Base-by-base conservation (phyloP, 805 yeast species). In the Kluyveromyces siamensis region DNA sequence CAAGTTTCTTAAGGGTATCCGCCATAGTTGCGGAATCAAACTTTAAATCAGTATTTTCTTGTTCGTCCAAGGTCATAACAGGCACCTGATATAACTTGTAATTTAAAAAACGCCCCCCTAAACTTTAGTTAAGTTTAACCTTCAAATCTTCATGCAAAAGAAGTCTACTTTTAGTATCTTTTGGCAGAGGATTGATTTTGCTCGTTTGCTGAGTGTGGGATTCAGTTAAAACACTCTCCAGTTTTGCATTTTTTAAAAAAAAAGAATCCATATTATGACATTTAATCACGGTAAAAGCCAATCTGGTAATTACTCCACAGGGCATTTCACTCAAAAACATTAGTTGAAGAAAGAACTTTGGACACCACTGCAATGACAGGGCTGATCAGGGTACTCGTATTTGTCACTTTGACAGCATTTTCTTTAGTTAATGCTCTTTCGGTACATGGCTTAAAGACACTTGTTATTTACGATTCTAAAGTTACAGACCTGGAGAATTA, bases 1-100 rank as follows among this genome's bases (percentile, higher is more conserved):
- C 74, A 41, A 85, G 65, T 56, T 81, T 76, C 55, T 77, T 72
- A 61, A 79, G 79, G 0, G 87, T 75, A 14, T 79, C 80, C 2
- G 39, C 45, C 19, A 43, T 13, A 9, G 45, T 43, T 33, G 38
- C 39, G 6, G 39, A 6, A n/a, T n/a, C 36, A 18, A 43, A 33
- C 35, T 30, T 30, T 3, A 30, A 30, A 11, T 30, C 35, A 60
- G 65, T 6, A 69, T 66, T 70, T 64, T 68, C 39, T 11, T 51
- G 37, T 10, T 47, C 21, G 7, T 49, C 50, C 8, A 25, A 16
- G 16, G 48, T 50, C 52, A 47, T 50, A 19, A 36, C 19, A 46
- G 46, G 35, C 37, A 11, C 39, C 33, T 7, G 35, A 30, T 11
- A 30, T 30, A 30, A 30, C 14, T 11, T 30, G 2, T 11, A 30